Conservation (phyloP, 495 filamentous ascomycete species). For the Penicillium malachiteum region DNA sequence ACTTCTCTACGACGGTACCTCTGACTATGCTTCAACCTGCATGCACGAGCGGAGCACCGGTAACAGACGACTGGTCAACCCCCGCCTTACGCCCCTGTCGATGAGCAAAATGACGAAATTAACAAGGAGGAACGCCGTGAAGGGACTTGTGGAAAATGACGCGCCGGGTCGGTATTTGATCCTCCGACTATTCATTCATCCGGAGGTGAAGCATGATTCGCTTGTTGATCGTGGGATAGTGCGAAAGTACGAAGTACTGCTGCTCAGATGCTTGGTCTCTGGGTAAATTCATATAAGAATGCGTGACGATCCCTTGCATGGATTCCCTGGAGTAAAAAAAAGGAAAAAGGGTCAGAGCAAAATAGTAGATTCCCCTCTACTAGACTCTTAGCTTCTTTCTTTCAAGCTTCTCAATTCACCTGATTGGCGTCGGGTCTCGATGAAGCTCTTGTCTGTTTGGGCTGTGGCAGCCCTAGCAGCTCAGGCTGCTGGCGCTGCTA, state of each 20-base stretch:
- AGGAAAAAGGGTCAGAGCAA: not conserved
- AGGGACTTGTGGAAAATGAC: not conserved
- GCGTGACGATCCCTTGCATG: conserved; percentile 17
- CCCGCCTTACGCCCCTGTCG: conserved; percentile 16
- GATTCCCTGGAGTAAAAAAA: not conserved
- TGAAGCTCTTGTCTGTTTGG: conserved; percentile 36
- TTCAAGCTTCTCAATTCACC: not conserved
- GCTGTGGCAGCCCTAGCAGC: conserved; percentile 34
- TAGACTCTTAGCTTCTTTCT: not conserved
- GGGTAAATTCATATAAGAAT: conserved; percentile 11
- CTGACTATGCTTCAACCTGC: conserved; percentile 3
- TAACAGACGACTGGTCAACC: not conserved
- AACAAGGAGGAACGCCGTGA: not conserved
- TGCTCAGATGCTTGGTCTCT: not conserved
- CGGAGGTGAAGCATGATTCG: conserved; percentile 4
- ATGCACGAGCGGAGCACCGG: conserved; percentile 14
- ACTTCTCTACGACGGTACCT: conserved; percentile 10
- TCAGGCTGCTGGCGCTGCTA: conserved; percentile 36
- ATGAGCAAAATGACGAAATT: conserved; percentile 11
- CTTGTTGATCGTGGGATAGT: conserved; percentile 6
- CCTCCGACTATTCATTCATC: not conserved
- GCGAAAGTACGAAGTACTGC: not conserved
- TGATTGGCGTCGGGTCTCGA: conserved; percentile 9
- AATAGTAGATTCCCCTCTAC: not conserved
- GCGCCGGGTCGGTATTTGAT: not conserved